Percentiles rank a stretch among this genome's conserved stretches.
phyloP scores from a whole-genome alignment of 768 basidiomycete species.

The Lentinula lateritia region DNA sequence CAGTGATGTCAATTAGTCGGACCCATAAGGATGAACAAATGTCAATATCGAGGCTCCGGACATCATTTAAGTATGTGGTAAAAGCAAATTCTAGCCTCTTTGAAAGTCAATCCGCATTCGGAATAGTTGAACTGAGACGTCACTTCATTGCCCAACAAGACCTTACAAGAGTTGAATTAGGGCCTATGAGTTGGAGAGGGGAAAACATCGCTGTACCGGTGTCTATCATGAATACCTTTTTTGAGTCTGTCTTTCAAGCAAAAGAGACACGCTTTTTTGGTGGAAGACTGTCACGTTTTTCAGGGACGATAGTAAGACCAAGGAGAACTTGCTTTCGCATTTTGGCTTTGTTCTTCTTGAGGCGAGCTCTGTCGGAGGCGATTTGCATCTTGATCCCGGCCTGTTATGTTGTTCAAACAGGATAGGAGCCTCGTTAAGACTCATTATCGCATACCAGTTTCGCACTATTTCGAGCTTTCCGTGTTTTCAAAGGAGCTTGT shows the following conservation, averaged over 20 bases:
- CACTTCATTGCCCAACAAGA: not conserved
- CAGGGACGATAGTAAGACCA: not conserved
- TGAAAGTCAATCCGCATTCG: too few species aligned
- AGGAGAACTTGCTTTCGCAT: not conserved
- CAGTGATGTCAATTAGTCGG: not conserved
- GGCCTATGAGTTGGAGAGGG: not conserved
- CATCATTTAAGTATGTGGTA: not conserved
- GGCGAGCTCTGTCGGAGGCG: not conserved
- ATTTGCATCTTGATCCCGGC: slow-evolving; percentile 1
- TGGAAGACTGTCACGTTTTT: not conserved
- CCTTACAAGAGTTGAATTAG: not conserved
- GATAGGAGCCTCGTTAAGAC: not conserved
- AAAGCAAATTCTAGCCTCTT: too few species aligned
- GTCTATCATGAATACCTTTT: not conserved
- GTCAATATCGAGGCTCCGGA: not conserved
- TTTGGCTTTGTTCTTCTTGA: not conserved
- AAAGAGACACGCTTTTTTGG: slow-evolving; percentile 4
- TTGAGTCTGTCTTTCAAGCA: not conserved
- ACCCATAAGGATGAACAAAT: not conserved
- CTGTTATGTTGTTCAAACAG: not conserved
- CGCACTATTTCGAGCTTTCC: not conserved
- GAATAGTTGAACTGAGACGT: too few species aligned
- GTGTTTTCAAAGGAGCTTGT: not conserved
- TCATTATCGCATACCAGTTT: not conserved
- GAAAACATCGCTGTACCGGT: not conserved